Conservation (phyloP, 2,329 filamentous ascomycete species). For the Beauveria medogensis region DNA sequence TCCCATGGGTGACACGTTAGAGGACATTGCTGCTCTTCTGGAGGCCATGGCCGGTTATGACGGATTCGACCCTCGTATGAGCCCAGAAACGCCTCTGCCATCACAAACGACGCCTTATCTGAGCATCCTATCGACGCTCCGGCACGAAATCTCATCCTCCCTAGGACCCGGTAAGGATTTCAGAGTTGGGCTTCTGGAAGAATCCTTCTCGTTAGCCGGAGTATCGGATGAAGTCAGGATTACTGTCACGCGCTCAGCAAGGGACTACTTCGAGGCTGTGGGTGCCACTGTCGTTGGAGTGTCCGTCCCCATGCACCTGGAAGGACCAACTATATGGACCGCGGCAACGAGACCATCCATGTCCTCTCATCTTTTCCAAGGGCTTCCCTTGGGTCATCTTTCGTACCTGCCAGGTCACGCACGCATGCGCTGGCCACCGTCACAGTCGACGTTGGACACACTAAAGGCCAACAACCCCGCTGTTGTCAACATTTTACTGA, state of each 20-base stretch:
- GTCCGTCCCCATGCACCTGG: slow-evolving; percentile 38
- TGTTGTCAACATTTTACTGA: neutral
- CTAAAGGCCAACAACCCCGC: neutral
- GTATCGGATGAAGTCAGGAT: too few species aligned
- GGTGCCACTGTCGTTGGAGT: slow-evolving; percentile 27
- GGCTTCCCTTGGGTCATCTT: slow-evolving; percentile 18
- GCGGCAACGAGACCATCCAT: slow-evolving; percentile 28
- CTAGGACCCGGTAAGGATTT: neutral
- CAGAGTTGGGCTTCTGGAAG: slow-evolving; percentile 26
- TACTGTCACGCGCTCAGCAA: too few species aligned
- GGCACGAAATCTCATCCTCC: too few species aligned
- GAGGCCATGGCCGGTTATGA: neutral
- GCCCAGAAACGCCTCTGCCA: neutral
- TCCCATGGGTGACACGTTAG: slow-evolving; percentile 31
- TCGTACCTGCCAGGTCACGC: neutral
- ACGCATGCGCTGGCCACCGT: neutral
- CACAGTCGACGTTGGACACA: neutral
- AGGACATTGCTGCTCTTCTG: neutral
- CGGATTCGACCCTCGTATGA: neutral
- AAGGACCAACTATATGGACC: slow-evolving; percentile 42
- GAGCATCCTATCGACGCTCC: too few species aligned
- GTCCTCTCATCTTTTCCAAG: slow-evolving; percentile 23
- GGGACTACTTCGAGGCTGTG: too few species aligned
- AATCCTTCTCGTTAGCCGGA: slow-evolving; percentile 25
- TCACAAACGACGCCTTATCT: too few species aligned